Percentiles rank a stretch among this genome's conserved stretches.
Evolutionary conservation across 345 rosid genomes (phyloP).

Genomic region (Camelina laxa): DNA sequence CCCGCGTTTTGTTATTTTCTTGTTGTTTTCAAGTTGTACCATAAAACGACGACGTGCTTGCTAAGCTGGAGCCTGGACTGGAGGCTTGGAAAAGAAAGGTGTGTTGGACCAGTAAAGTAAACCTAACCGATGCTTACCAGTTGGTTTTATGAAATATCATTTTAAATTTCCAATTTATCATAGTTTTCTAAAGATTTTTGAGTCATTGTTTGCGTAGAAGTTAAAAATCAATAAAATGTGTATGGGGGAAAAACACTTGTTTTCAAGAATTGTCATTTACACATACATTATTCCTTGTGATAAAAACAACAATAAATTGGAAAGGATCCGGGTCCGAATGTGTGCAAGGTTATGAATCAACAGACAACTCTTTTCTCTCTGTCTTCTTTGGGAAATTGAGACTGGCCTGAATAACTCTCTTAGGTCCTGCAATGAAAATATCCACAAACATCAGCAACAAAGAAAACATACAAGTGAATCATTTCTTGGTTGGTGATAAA

Average conservation of each 20-base stretch:
- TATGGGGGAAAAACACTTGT: background rate
- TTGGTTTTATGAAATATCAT: background rate
- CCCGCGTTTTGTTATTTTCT: conserved; percentile 20
- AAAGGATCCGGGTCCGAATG: background rate
- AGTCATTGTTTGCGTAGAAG: background rate
- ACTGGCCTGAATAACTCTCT: conserved; percentile 68
- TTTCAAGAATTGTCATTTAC: conserved; percentile 16
- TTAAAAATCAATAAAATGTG: background rate
- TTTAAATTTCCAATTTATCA: background rate
- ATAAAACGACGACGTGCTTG: conserved; percentile 1
- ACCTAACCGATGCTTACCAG: conserved; percentile 3
- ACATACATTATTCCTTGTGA: background rate
- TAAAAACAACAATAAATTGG: conserved; percentile 4
- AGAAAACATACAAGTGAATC: conserved; percentile 10
- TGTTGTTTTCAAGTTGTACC: conserved; percentile 2
- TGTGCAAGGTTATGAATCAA: conserved; percentile 41
- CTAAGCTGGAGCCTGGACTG: background rate
- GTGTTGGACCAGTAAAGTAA: background rate
- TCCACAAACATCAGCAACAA: conserved; percentile 19
- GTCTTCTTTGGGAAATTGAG: conserved; percentile 59
- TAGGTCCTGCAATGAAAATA: conserved; percentile 47
- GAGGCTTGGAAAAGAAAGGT: background rate
- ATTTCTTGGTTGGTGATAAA: background rate
- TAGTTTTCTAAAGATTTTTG: background rate
- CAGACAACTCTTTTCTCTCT: conserved; percentile 48